A percentile compares a stretch with the other conserved stretches of the same genome.
phyloP scores from a whole-genome alignment of 257 asterid genomes.

The Primulina huaijiensis region DNA sequence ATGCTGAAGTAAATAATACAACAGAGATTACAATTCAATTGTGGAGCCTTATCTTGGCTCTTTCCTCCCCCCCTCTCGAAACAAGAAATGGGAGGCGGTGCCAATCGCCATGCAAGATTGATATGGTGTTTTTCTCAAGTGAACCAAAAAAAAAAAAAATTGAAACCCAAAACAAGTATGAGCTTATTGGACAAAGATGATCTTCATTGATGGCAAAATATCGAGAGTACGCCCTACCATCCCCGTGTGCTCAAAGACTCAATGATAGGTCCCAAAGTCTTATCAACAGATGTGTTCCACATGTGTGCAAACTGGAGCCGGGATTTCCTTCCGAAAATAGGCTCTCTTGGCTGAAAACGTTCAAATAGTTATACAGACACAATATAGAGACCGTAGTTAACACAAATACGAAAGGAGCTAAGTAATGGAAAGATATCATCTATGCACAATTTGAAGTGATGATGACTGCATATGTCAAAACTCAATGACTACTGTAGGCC shows the following conservation, averaged over 20 bases:
- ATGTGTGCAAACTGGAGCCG: constrained; percentile 45
- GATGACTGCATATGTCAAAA: background rate
- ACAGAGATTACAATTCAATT: background rate
- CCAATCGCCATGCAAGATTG: background rate
- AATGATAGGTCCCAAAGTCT: constrained; percentile 41
- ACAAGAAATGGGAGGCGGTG: background rate
- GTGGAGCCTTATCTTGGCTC: background rate
- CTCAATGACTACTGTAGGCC: background rate
- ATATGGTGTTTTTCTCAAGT: background rate
- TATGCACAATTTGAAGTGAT: background rate
- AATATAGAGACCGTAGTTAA: background rate
- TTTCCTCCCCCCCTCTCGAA: background rate
- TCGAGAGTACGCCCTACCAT: constrained; percentile 37
- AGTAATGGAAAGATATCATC: background rate
- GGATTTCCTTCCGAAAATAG: constrained; percentile 41
- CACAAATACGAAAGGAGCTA: background rate
- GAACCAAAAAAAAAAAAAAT: background rate
- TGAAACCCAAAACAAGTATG: background rate
- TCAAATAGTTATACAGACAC: background rate
- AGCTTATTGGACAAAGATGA: constrained; percentile 14
- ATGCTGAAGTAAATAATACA: background rate
- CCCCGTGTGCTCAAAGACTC: constrained; percentile 55
- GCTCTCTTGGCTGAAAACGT: constrained; percentile 38
- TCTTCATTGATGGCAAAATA: constrained; percentile 10
- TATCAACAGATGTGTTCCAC: constrained; percentile 57